phyloP scores from a whole-genome alignment of 2,329 filamentous ascomycete genomes.

The Arthrobotrys musiformis region DNA sequence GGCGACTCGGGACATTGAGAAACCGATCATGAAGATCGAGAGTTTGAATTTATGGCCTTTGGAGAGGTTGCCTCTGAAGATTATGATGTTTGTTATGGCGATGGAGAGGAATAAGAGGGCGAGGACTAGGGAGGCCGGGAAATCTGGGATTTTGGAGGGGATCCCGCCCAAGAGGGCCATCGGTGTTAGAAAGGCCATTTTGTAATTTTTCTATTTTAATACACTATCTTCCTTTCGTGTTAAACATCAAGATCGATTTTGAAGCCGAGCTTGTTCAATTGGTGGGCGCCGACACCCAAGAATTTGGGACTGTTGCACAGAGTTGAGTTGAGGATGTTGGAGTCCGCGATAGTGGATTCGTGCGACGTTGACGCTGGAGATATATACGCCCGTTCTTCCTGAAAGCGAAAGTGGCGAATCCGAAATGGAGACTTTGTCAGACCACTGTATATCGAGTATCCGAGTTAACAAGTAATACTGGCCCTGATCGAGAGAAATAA shows the following conservation, averaged over 20 bases:
- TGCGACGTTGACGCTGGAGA: background rate
- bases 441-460: no score
- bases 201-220: background rate
- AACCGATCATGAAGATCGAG: slow-evolving; percentile 56
- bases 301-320: background rate
- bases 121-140: slow-evolving; percentile 49
- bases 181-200: slow-evolving; percentile 24
- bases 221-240: background rate
- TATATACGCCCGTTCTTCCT: background rate
- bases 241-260: no score
- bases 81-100: slow-evolving; percentile 51
- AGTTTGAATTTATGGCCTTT: slow-evolving; percentile 65
- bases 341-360: slow-evolving; percentile 1
- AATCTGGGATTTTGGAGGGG: slow-evolving; percentile 51
- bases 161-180: slow-evolving; percentile 43
- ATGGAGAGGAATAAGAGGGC: slow-evolving; percentile 42
- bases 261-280: no score
- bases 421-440: background rate
- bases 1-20: slow-evolving; percentile 60
- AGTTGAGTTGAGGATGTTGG: background rate
- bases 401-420: background rate
- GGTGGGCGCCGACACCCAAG: background rate
- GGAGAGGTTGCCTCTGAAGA: slow-evolving; percentile 46
- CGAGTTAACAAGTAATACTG: background rate
- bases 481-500: background rate